Percentiles rank a stretch among this genome's conserved stretches.
Evolutionary conservation across 169 alveolate species (phyloP).

Genomic region (Babesia caballi): DNA sequence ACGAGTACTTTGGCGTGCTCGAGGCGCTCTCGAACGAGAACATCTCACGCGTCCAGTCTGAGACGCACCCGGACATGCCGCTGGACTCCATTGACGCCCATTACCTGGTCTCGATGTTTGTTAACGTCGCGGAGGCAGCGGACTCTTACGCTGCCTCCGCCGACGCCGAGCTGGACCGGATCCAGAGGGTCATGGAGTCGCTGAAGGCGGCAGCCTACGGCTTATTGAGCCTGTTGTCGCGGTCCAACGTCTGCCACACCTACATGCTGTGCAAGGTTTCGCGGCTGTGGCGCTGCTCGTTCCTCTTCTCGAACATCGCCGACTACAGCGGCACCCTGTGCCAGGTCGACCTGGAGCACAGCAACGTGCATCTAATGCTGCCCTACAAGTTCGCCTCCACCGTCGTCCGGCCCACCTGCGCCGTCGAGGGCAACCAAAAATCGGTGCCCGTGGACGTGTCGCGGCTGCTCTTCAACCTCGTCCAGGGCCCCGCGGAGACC

Average conservation of each 20-base stretch:
- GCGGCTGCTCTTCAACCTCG: constrained; percentile 8
- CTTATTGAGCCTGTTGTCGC: not conserved
- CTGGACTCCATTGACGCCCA: constrained; percentile 12
- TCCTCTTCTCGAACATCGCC: constrained; percentile 5
- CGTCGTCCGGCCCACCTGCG: too few relatives aligned
- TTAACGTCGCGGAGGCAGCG: not conserved
- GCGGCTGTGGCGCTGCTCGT: constrained; percentile 12
- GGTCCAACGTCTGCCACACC: not conserved
- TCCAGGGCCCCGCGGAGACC: constrained; percentile 1
- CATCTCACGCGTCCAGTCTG: not conserved
- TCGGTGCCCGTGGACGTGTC: not conserved
- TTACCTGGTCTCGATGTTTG: constrained; percentile 4
- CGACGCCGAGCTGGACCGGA: not conserved
- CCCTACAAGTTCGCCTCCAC: constrained; percentile 4
- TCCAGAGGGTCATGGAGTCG: not conserved
- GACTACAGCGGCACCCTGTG: constrained; percentile 29
- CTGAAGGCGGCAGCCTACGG: constrained; percentile 2
- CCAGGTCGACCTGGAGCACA: constrained; percentile 1
- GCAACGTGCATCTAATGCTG: not conserved
- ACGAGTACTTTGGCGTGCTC: constrained; percentile 3
- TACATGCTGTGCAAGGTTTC: not conserved
- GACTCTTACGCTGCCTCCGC: not conserved
- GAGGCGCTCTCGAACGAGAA: constrained; percentile 13
- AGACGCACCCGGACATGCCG: not conserved
- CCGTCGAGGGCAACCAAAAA: not conserved